phyloP scores from a whole-genome alignment of 2,329 filamentous ascomycete genomes.

The Penicillium sp. region DNA sequence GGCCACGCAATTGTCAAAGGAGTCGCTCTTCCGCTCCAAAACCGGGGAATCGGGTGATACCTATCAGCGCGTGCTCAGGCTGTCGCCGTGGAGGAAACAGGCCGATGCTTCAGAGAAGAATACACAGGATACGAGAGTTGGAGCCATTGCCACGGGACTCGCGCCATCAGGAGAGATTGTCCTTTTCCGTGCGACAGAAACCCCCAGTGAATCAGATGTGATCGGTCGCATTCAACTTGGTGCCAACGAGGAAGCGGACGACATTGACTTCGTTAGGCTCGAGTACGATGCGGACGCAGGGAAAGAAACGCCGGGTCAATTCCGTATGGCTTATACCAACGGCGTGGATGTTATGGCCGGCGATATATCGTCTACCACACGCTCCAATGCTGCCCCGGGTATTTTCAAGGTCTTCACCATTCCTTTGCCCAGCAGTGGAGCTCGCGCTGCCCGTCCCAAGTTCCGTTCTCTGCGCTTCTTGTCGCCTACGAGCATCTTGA shows the following conservation, averaged over 20 bases:
- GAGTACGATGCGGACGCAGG: constrained; percentile 22
- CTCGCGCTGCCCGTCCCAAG: constrained; percentile 44
- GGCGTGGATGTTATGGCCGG: constrained; percentile 71
- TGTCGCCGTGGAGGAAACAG: constrained; percentile 51
- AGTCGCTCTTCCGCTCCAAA: constrained; percentile 50
- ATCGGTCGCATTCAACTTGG: constrained; percentile 54
- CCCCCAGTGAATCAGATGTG: constrained; percentile 52
- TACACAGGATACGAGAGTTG: constrained; percentile 60
- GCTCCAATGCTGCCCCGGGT: constrained; percentile 40
- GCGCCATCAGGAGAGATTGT: constrained; percentile 74
- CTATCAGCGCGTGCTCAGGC: constrained; percentile 58
- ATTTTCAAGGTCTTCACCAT: constrained; percentile 41
- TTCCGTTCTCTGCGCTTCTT: constrained; percentile 58
- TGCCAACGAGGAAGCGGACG: constrained; percentile 52
- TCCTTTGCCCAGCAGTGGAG: constrained; percentile 37
- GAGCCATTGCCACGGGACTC: constrained; percentile 75
- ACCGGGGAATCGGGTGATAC: constrained; percentile 45
- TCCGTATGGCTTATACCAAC: constrained; percentile 75
- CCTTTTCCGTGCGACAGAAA: constrained; percentile 67
- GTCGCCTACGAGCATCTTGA: constrained; percentile 51
- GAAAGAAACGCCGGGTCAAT: constrained; percentile 41
- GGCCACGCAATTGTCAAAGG: constrained; percentile 50
- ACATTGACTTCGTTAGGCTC: constrained; percentile 42
- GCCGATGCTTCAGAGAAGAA: constrained; percentile 28
- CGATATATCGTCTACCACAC: constrained; percentile 54